Evolutionary conservation across 495 filamentous ascomycete species (phyloP).

Genomic region (Aspergillus leporis): DNA sequence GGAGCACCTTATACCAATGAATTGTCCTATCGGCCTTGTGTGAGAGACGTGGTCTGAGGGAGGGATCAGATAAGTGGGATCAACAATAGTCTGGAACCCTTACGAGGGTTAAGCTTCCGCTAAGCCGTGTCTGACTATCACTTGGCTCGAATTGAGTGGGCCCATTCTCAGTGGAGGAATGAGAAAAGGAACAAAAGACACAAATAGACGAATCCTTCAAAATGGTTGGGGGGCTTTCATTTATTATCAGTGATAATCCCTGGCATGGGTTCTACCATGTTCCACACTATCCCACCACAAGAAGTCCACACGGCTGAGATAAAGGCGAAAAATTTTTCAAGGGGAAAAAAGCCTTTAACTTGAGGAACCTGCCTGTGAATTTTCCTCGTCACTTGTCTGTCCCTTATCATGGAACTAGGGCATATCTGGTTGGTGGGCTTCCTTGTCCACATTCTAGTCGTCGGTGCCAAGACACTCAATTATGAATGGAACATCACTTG

Average conservation of each 20-base stretch:
- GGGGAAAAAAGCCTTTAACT: not conserved
- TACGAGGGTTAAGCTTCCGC: slow-evolving; percentile 1
- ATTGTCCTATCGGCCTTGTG: not conserved
- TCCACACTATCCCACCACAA: not conserved
- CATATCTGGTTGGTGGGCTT: not conserved
- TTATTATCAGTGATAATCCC: not conserved
- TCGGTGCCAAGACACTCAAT: slow-evolving; percentile 35
- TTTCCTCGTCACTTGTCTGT: not conserved
- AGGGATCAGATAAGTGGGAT: not conserved
- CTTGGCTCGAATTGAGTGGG: not conserved
- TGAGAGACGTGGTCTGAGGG: not conserved
- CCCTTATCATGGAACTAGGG: not conserved
- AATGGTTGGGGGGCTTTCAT: not conserved
- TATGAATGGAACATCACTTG: slow-evolving; percentile 81
- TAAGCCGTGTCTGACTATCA: not conserved
- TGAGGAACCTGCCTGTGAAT: not conserved
- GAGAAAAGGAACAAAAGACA: not conserved
- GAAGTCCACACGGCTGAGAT: not conserved
- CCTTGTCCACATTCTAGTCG: not conserved
- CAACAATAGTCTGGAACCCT: not conserved
- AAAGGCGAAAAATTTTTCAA: too few relatives aligned
- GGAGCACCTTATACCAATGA: not conserved
- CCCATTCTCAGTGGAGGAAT: not conserved
- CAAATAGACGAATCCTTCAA: not conserved
- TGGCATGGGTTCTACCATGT: not conserved